These are phyloP conservation scores for Pleurotus sapidus DNA, from an alignment of 768 basidiomycete genomes.

Conservation along the genomic window DNA sequence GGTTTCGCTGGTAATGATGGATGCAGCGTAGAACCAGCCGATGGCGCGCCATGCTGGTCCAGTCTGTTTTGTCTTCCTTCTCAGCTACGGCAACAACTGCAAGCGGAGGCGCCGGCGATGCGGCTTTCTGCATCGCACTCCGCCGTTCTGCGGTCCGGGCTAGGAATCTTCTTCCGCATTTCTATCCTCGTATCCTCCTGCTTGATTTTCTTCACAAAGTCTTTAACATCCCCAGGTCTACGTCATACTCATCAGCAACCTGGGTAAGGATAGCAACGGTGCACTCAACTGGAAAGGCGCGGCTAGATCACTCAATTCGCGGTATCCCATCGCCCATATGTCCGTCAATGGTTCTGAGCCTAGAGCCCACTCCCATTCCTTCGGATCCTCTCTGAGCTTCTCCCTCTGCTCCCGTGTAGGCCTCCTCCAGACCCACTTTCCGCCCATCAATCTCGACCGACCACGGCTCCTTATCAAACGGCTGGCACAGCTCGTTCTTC, in stretches of 20 bases:
- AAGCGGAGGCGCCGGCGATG: constrained; percentile 12
- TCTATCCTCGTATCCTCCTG: constrained; percentile 63
- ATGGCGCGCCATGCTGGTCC: constrained; percentile 14
- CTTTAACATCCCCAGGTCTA: constrained; percentile 72
- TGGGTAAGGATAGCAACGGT: constrained; percentile 3
- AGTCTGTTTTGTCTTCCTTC: constrained; percentile 15
- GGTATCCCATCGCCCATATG: constrained; percentile 82
- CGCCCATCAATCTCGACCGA: constrained; percentile 42
- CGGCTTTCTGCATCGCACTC: constrained; percentile 12
- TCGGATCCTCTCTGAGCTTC: constrained; percentile 54
- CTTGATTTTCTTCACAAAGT: constrained; percentile 71
- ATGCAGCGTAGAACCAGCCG: not conserved
- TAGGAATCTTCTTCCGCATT: constrained; percentile 40
- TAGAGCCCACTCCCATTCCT: constrained; percentile 61
- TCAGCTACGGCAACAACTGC: constrained; percentile 7
- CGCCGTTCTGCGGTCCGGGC: constrained; percentile 27
- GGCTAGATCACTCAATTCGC: constrained; percentile 58
- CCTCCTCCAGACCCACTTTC: constrained; percentile 59
- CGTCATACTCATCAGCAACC: not conserved
- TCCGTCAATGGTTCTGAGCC: constrained; percentile 75
- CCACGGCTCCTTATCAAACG: constrained; percentile 77
- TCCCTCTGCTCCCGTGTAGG: constrained; percentile 50
- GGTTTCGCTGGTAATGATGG: constrained; percentile 10
- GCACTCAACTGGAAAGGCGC: constrained; percentile 61
- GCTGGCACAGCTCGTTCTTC: constrained; percentile 81